A percentile compares a stretch with the other conserved stretches of the same genome.
Evolutionary conservation across 768 basidiomycete genomes (phyloP).

Genomic region (Leccinum aurantiacum): DNA sequence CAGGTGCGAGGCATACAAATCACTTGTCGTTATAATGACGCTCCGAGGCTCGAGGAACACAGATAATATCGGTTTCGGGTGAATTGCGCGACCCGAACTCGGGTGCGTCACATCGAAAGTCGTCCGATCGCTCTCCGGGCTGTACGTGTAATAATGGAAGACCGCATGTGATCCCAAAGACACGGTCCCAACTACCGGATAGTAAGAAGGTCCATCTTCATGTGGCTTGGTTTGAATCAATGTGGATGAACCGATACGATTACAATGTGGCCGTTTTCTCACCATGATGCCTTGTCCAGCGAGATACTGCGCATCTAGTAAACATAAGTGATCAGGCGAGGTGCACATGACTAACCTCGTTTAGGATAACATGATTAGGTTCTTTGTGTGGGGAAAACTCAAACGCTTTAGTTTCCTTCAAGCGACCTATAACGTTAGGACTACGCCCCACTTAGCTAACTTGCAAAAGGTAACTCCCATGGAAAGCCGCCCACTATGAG

Average conservation of each 20-base stretch:
- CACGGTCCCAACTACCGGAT: constrained; percentile 87
- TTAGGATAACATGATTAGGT: constrained; percentile 90
- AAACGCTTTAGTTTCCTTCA: constrained; percentile 65
- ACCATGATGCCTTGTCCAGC: constrained; percentile 95
- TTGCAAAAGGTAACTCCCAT: constrained; percentile 2
- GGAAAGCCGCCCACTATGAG: constrained; percentile 51
- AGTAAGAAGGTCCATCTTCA: constrained; percentile 88
- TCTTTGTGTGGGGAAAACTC: constrained; percentile 56
- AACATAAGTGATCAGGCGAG: constrained; percentile 9
- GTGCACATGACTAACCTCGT: constrained; percentile 54
- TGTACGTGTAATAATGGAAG: constrained; percentile 80
- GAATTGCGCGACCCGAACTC: constrained; percentile 52
- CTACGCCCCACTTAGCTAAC: constrained; percentile 39
- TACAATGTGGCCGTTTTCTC: constrained; percentile 25
- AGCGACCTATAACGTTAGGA: constrained; percentile 73
- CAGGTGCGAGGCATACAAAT: constrained; percentile 61
- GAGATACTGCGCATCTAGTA: constrained; percentile 54
- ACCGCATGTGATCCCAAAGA: constrained; percentile 82
- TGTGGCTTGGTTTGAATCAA: constrained; percentile 60
- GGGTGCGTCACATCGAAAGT: constrained; percentile 18
- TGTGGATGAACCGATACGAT: constrained; percentile 4
- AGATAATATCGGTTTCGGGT: constrained; percentile 63
- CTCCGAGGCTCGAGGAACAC: constrained; percentile 85
- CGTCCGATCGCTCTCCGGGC: constrained; percentile 16
- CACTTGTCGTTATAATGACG: constrained; percentile 69